phyloP scores from a whole-genome alignment of 2,329 filamentous ascomycete species.

The Colletotrichum melonis region DNA sequence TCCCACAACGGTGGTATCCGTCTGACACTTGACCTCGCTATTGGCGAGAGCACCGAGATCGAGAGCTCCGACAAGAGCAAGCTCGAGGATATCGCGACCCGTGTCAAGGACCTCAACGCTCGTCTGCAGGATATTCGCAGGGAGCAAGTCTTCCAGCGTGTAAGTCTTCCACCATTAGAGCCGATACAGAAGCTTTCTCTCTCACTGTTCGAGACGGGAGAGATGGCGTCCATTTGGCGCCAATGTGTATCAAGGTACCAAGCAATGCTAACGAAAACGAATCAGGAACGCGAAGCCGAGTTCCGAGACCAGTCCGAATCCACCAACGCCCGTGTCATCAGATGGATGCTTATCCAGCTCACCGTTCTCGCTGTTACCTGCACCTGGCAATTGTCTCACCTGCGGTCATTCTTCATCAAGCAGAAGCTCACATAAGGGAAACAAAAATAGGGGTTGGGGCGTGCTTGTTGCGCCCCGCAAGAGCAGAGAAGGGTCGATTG shows the following conservation, averaged over 20 bases:
- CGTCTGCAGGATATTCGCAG: conserved; percentile 88
- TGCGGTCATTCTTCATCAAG: conserved; percentile 99
- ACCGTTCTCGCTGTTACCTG: conserved; percentile 87
- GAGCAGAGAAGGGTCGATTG: conserved; percentile 1
- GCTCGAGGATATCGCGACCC: conserved; percentile 87
- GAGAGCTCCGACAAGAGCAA: conserved; percentile 95
- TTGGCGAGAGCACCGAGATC: conserved; percentile 94
- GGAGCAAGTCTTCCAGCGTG: conserved; percentile 96
- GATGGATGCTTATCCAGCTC: conserved; percentile 94
- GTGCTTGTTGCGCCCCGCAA: conserved; percentile 4
- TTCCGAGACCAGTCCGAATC: conserved; percentile 97
- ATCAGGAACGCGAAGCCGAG: conserved; percentile 93
- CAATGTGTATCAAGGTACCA: background rate
- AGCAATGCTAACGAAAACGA: background rate
- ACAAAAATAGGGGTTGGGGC: background rate
- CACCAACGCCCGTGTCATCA: conserved; percentile 90
- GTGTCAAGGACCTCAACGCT: conserved; percentile 89
- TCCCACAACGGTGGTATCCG: conserved; percentile 81
- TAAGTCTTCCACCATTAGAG: conserved; percentile 53
- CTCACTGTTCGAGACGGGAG: background rate
- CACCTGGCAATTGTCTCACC: conserved; percentile 95
- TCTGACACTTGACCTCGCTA: conserved; percentile 88
- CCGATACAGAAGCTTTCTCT: background rate
- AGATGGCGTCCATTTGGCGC: too few species aligned
- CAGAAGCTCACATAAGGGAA: conserved; percentile 89